These are phyloP conservation scores for Vigna radiata DNA, from an alignment of 306 rosid species.

Conservation along the genomic window DNA sequence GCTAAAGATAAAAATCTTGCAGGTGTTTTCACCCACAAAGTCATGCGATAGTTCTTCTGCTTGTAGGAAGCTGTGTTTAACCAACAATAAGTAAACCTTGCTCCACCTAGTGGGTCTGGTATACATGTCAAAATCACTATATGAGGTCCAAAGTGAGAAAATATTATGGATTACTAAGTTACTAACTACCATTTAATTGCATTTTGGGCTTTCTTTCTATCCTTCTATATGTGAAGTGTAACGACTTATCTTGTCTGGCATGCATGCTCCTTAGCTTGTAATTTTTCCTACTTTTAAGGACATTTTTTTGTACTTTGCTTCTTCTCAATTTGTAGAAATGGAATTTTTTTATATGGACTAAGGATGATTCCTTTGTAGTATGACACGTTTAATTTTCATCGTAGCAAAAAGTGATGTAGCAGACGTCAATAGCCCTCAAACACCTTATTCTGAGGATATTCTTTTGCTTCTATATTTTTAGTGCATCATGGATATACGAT, in stretches of 20 bases:
- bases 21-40: background rate
- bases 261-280: background rate
- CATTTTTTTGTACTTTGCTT: constrained; percentile 25
- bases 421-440: constrained; percentile 16
- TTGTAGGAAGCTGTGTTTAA: background rate
- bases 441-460: background rate
- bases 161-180: background rate
- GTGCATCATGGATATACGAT: background rate
- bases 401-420: background rate
- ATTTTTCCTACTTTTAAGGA: background rate
- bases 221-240: constrained; percentile 21
- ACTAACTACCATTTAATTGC: constrained; percentile 5
- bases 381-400: background rate
- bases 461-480: background rate
- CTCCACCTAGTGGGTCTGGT: background rate
- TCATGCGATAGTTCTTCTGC: constrained; percentile 1
- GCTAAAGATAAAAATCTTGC: constrained; percentile 4
- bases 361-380: background rate
- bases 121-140: background rate
- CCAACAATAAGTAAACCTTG: background rate
- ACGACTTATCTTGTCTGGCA: background rate
- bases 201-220: constrained; percentile 10
- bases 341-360: constrained; percentile 4
- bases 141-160: background rate
- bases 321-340: background rate